Base-by-base conservation (phyloP, 306 rosid species). In the Glycine soja region DNA sequence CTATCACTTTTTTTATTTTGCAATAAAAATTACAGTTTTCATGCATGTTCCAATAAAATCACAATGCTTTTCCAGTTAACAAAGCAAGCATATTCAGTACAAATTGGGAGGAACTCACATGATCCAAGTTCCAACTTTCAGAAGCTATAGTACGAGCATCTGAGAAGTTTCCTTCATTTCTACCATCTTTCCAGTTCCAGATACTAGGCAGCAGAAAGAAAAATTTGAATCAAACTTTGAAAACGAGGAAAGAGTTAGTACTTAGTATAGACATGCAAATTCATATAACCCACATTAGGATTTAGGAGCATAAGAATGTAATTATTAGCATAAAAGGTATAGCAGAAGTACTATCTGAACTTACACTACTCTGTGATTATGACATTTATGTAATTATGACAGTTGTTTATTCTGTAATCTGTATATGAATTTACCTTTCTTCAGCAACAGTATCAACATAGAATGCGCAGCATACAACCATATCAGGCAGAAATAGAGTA, bases 61-160 rank as follows among this genome's bases (percentile, higher is more conserved):
- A 16, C 3, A 15, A 18, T 54, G 76, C 43, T n/a, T 24, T 43
- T 13, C 18, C 16, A 42, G 72, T 48, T 64, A 64, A 15, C 45
- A 16, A 51, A 57, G 52, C 11, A 70, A 66, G 70, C 48, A 62
- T 56, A 80, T 68, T 64, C 81, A 18, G 75, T 36, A 10, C 24
- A 70, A 38, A 89, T 18, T 70, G 40, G 38, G 59, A 66, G 56
- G 83, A 71, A 78, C 91, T 90, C 86, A 93, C 99, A 42, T 84
- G 83, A 85, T 87, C 94, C 81, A 82, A 74, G 70, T 50, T 71
- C 97, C 98, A 95, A 54, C 90, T 78, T 47, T 89, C 81, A 61
- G 99, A 95, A 71, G 97, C 94, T 78, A 89, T 81, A 56, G 85
- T 65, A 43, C 99, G 99, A 6, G 98, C 90, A 59, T 93, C 97